A percentile compares a stretch with the other conserved stretches of the same genome.
phyloP scores from a whole-genome alignment of 2,329 filamentous ascomycete genomes.

The Penicillium oxalicum region DNA sequence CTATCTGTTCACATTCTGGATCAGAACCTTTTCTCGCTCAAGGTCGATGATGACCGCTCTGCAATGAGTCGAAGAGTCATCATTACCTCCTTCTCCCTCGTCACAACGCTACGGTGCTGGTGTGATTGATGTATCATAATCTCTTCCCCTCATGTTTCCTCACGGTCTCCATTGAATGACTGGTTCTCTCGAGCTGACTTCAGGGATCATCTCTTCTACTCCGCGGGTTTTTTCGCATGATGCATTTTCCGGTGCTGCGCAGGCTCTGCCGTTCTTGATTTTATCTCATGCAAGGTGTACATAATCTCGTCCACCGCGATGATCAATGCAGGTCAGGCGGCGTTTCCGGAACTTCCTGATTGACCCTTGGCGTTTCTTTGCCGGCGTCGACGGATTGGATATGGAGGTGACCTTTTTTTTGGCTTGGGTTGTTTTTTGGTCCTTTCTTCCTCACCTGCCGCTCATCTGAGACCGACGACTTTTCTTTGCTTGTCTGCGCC shows the following conservation, averaged over 20 bases:
- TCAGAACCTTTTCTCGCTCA: background rate
- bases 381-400: conserved; percentile 4
- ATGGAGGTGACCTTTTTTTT: conserved; percentile 2
- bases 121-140: conserved; percentile 28
- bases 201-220: conserved; percentile 3
- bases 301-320: conserved; percentile 11
- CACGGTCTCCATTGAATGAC: conserved; percentile 1
- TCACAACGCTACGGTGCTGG: conserved; percentile 18
- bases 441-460: background rate
- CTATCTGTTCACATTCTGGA: background rate
- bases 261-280: conserved; percentile 6
- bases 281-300: conserved; percentile 9
- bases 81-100: conserved; percentile 6
- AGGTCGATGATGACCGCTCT: background rate
- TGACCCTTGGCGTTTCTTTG: conserved; percentile 13
- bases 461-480: background rate
- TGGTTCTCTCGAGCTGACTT: conserved; percentile 4
- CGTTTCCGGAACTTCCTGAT: conserved; percentile 15
- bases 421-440: background rate
- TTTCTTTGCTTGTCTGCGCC: no score
- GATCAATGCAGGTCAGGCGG: conserved; percentile 14
- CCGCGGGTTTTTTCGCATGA: conserved; percentile 2
- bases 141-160: conserved; percentile 10
- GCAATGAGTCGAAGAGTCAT: conserved; percentile 1
- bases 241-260: conserved; percentile 15